Evolutionary conservation across 129 eudicot species (phyloP).

Genomic region (Silybum marianum): DNA sequence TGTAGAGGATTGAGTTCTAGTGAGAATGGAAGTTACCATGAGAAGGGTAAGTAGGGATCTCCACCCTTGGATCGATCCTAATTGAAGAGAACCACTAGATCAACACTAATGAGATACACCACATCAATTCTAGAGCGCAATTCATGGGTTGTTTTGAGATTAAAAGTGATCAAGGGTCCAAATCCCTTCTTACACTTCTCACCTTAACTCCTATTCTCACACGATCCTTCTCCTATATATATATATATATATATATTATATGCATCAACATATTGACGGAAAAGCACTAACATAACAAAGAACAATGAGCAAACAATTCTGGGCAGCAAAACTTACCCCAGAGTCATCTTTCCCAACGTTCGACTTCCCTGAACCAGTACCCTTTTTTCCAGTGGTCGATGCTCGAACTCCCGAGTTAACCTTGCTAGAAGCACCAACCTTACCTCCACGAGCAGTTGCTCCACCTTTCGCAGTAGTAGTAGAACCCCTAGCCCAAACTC

Average conservation of each 20-base stretch:
- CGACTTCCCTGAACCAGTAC: conserved; percentile 58
- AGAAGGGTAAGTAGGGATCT: no score
- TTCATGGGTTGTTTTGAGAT: no score
- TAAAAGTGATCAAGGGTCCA: no score
- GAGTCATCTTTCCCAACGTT: conserved; percentile 55
- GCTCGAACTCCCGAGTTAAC: conserved; percentile 65
- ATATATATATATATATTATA: background rate
- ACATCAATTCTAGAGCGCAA: no score
- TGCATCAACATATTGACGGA: background rate
- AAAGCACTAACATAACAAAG: conserved; percentile 16
- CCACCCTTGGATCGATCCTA: no score
- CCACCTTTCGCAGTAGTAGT: conserved; percentile 69
- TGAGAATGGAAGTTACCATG: no score
- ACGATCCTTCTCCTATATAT: no score
- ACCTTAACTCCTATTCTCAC: no score
- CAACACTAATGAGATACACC: no score
- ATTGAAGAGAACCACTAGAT: no score
- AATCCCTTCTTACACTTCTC: no score
- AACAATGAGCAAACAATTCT: conserved; percentile 4
- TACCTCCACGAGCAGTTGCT: conserved; percentile 77
- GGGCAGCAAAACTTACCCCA: conserved; percentile 47
- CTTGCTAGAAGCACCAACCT: conserved; percentile 65
- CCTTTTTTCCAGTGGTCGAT: conserved; percentile 77
- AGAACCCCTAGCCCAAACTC: conserved; percentile 73
- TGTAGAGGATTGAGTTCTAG: no score